These are phyloP conservation scores for Hyphodiscus sp. DNA, from an alignment of 2,329 filamentous ascomycete species.

Conservation along the genomic window DNA sequence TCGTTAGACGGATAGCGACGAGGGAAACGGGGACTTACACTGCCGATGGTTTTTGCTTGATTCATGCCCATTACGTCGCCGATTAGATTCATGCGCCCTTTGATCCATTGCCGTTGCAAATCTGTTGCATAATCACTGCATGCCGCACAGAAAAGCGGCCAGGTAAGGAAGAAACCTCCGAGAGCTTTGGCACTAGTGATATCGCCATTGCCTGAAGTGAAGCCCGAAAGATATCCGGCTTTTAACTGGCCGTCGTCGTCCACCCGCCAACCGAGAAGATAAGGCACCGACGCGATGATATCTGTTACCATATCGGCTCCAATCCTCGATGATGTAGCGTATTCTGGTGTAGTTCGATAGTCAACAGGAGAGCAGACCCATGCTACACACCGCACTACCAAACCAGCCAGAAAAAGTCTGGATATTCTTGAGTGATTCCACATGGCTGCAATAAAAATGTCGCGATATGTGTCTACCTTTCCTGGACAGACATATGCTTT, in stretches of 20 bases:
- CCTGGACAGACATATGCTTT: slow-evolving; percentile 53
- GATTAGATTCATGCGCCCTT: slow-evolving; percentile 48
- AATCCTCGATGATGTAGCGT: slow-evolving; percentile 46
- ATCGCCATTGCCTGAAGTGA: slow-evolving; percentile 44
- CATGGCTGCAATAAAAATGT: slow-evolving; percentile 51
- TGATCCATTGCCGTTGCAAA: slow-evolving; percentile 48
- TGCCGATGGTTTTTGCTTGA: slow-evolving; percentile 48
- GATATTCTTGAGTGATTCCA: slow-evolving; percentile 50
- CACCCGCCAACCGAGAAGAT: slow-evolving; percentile 53
- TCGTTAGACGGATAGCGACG: slow-evolving; percentile 3
- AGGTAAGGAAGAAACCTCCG: slow-evolving; percentile 53
- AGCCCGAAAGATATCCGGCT: slow-evolving; percentile 33
- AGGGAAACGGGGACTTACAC: slow-evolving; percentile 35
- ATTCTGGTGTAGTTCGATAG: slow-evolving; percentile 56
- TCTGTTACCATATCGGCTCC: slow-evolving; percentile 50
- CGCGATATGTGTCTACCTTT: slow-evolving; percentile 51
- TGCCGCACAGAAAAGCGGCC: slow-evolving; percentile 49
- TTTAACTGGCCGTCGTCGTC: slow-evolving; percentile 33
- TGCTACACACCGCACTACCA: slow-evolving; percentile 52
- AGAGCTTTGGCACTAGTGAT: slow-evolving; percentile 41
- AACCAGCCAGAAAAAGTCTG: slow-evolving; percentile 47
- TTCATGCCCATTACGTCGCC: slow-evolving; percentile 49
- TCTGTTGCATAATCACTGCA: slow-evolving; percentile 55
- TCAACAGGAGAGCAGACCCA: slow-evolving; percentile 55
- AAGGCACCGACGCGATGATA: slow-evolving; percentile 55